Conservation (phyloP, 2,329 filamentous ascomycete species). For the Gaeumannomyces sp. region DNA sequence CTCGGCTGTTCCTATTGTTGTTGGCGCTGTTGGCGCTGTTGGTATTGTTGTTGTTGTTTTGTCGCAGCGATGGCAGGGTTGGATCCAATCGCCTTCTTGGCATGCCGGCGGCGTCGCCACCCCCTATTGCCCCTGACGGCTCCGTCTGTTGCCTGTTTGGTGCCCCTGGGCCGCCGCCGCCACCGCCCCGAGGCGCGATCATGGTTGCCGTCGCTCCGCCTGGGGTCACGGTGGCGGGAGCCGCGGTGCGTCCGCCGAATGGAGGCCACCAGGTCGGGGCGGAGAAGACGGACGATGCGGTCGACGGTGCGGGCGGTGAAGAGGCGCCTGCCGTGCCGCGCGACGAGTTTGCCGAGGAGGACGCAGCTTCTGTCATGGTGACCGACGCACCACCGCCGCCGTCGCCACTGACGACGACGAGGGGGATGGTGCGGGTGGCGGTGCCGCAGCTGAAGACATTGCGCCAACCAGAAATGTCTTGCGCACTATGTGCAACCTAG, state of each 20-base stretch:
- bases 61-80: background rate
- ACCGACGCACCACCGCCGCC: too few species aligned
- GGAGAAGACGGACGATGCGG: slow-evolving; percentile 6
- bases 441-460: background rate
- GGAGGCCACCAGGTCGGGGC: slow-evolving; percentile 8
- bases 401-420: background rate
- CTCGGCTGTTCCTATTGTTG: background rate
- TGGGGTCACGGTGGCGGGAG: background rate
- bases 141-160: background rate
- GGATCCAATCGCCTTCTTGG: background rate
- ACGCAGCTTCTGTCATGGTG: too few species aligned
- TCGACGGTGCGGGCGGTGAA: background rate
- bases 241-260: background rate
- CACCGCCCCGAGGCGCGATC: background rate
- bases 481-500: too few species aligned
- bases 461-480: too few species aligned
- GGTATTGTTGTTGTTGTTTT: slow-evolving; percentile 8
- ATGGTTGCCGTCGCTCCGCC: background rate
- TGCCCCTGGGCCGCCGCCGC: background rate
- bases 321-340: background rate
- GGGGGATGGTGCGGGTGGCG: too few species aligned
- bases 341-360: background rate
- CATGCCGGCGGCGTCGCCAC: background rate
- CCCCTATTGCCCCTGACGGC: background rate
- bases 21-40: slow-evolving; percentile 6